phyloP scores from a whole-genome alignment of 2,329 filamentous ascomycete species.

The Nectriaceae sp. region DNA sequence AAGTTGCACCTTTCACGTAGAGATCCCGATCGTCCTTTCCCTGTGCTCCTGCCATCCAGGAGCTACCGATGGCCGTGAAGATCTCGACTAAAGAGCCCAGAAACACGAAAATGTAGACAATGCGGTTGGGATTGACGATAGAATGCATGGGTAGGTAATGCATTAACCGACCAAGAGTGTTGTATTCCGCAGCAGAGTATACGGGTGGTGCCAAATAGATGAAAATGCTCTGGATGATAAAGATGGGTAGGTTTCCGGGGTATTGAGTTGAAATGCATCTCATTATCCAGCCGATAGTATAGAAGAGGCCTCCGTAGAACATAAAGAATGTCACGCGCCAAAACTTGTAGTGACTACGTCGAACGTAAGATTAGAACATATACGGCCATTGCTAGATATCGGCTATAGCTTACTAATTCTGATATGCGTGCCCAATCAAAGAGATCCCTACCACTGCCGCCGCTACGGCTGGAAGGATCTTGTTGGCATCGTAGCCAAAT shows the following conservation, averaged over 20 bases:
- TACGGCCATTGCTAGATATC: background rate
- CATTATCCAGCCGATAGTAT: conserved; percentile 21
- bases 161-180: conserved; percentile 28
- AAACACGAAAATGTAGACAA: conserved; percentile 30
- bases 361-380: background rate
- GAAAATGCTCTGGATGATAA: conserved; percentile 27
- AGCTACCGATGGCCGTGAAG: conserved; percentile 24
- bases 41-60: conserved; percentile 26
- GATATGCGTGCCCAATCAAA: conserved; percentile 14
- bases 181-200: conserved; percentile 28
- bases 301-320: conserved; percentile 27
- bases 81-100: conserved; percentile 23
- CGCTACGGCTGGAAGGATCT: conserved; percentile 21
- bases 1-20: conserved; percentile 55
- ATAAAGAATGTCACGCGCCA: conserved; percentile 30
- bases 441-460: conserved; percentile 21
- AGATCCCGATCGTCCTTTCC: conserved; percentile 50
- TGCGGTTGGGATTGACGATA: conserved; percentile 26
- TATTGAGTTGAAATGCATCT: conserved; percentile 20
- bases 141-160: conserved; percentile 29
- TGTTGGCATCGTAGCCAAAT: conserved; percentile 27
- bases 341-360: conserved; percentile 22
- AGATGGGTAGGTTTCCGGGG: conserved; percentile 21
- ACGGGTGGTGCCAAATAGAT: conserved; percentile 26
- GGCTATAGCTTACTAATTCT: conserved; percentile 16